Percentiles rank a stretch among this genome's conserved stretches.
phyloP scores from a whole-genome alignment of 2,329 filamentous ascomycete genomes.

The Diaporthe helianthi region DNA sequence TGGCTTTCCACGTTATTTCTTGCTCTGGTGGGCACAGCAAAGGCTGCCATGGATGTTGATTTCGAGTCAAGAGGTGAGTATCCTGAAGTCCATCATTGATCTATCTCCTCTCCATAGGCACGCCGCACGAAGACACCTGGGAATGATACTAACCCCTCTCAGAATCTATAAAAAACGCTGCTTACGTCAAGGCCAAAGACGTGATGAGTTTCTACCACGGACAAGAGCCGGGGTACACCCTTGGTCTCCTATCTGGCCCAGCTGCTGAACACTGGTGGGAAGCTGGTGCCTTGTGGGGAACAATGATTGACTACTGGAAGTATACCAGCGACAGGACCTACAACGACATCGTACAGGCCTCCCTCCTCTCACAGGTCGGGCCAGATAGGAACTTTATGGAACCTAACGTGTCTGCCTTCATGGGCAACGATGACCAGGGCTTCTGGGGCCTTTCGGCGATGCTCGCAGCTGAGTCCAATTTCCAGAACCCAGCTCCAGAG shows the following conservation, averaged over 20 bases:
- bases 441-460: conserved; percentile 78
- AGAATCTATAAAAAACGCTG: conserved; percentile 56
- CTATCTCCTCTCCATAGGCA: background rate
- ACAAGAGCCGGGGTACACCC: conserved; percentile 52
- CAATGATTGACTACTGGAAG: conserved; percentile 74
- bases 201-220: conserved; percentile 59
- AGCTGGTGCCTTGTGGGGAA: conserved; percentile 71
- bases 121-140: background rate
- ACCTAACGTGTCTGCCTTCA: conserved; percentile 69
- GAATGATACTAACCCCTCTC: background rate
- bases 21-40: background rate
- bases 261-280: conserved; percentile 72
- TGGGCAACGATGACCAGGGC: conserved; percentile 78
- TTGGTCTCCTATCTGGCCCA: conserved; percentile 64
- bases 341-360: conserved; percentile 64
- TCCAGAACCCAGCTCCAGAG: conserved; percentile 62
- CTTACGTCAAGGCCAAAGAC: conserved; percentile 56
- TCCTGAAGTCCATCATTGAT: too few species aligned
- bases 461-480: conserved; percentile 73
- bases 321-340: conserved; percentile 70
- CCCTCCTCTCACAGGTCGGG: conserved; percentile 72
- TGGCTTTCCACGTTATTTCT: background rate
- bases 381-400: conserved; percentile 80
- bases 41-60: background rate
- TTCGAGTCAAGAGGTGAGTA: background rate